Evolutionary conservation across 306 rosid species (phyloP).

Genomic region (Phaseolus lunatus): DNA sequence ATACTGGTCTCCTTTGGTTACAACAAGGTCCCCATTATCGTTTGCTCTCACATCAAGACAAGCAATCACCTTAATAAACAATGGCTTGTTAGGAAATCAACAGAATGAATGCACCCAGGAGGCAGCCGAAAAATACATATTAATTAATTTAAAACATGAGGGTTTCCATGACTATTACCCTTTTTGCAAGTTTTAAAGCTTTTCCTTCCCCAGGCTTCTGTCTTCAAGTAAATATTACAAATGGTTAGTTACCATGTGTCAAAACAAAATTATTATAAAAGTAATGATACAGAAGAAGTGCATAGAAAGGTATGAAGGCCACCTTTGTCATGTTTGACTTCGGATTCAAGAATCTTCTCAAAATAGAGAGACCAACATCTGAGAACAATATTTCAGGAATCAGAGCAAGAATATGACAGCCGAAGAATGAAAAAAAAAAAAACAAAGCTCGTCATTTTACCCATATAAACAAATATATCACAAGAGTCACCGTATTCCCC

Average conservation of each 20-base stretch:
- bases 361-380: slow-evolving; percentile 90
- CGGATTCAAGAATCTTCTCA: slow-evolving; percentile 90
- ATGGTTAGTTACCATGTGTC: slow-evolving; percentile 50
- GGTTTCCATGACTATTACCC: slow-evolving; percentile 63
- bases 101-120: not conserved
- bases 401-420: slow-evolving; percentile 34
- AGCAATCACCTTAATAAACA: slow-evolving; percentile 79
- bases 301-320: slow-evolving; percentile 50
- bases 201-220: slow-evolving; percentile 77
- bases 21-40: slow-evolving; percentile 96
- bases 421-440: slow-evolving; percentile 8
- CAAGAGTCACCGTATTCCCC: not conserved
- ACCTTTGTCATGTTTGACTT: slow-evolving; percentile 71
- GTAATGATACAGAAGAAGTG: slow-evolving; percentile 34
- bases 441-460: not conserved
- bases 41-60: slow-evolving; percentile 97
- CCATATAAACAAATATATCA: not conserved
- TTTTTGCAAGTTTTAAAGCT: slow-evolving; percentile 86
- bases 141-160: slow-evolving; percentile 9
- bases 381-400: slow-evolving; percentile 55
- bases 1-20: slow-evolving; percentile 98
- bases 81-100: slow-evolving; percentile 42
- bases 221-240: slow-evolving; percentile 66
- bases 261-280: slow-evolving; percentile 28
- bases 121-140: not conserved